These are phyloP conservation scores for Dictyostelium firmibasis DNA, from an alignment of 78 protist species.

Conservation along the genomic window DNA sequence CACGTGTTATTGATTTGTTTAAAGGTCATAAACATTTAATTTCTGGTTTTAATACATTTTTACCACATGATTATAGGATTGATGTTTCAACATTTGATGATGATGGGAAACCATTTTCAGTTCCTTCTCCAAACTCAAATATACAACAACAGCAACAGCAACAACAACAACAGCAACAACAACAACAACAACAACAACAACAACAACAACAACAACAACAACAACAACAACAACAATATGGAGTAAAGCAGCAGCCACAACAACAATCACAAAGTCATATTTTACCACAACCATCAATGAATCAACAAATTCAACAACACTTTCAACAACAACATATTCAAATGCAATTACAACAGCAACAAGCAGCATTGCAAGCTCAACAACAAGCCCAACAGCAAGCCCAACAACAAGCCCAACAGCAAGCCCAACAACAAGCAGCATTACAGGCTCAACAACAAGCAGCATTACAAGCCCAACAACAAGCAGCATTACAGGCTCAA, in stretches of 20 bases:
- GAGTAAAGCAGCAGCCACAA: slow-evolving; percentile 3
- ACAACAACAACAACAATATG: too few species aligned
- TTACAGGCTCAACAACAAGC: neutral
- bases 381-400: slow-evolving; percentile 64
- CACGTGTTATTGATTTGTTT: slow-evolving; percentile 90
- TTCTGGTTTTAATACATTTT: slow-evolving; percentile 95
- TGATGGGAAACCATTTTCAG: slow-evolving; percentile 24
- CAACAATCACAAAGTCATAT: slow-evolving; percentile 12
- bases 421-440: slow-evolving; percentile 31
- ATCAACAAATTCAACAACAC: slow-evolving; percentile 10
- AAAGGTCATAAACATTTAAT: slow-evolving; percentile 90
- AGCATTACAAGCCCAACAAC: neutral
- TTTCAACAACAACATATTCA: slow-evolving; percentile 17
- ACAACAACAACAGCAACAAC: slow-evolving; percentile 1
- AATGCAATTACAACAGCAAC: neutral
- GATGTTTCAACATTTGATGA: slow-evolving; percentile 65
- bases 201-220: slow-evolving; percentile 27
- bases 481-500: neutral
- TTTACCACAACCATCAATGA: neutral
- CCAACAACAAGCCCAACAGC: slow-evolving; percentile 43
- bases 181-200: slow-evolving; percentile 11
- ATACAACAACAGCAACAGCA: slow-evolving; percentile 31
- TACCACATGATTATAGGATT: slow-evolving; percentile 94
- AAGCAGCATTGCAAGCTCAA: neutral
- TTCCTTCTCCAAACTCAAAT: slow-evolving; percentile 52